Conservation (phyloP, 306 rosid species). For the Trichosanthes cucumerina region DNA sequence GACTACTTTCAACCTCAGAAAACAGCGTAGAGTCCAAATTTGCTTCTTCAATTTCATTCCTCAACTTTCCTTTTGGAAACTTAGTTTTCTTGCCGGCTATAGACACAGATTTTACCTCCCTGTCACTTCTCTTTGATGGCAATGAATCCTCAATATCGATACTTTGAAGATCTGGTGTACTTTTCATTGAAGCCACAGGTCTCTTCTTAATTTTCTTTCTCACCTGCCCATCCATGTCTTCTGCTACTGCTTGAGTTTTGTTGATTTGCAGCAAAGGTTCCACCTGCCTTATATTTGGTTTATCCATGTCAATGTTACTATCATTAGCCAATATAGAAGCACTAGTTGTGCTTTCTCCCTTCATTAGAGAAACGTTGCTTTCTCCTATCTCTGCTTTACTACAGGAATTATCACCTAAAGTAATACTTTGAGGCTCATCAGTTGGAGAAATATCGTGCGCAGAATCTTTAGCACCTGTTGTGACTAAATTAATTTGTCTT, state of each 20-base stretch:
- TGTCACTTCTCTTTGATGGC: neutral
- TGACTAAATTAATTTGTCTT: slow-evolving; percentile 6
- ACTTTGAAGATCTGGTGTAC: slow-evolving; percentile 20
- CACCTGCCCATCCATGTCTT: slow-evolving; percentile 23
- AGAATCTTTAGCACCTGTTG: slow-evolving; percentile 18
- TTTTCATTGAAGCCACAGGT: slow-evolving; percentile 21
- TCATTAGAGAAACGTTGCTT: slow-evolving; percentile 25
- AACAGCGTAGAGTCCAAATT: neutral
- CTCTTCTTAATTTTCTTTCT: slow-evolving; percentile 39
- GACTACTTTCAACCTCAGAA: slow-evolving; percentile 5
- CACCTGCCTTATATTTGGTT: slow-evolving; percentile 11
- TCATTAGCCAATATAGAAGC: slow-evolving; percentile 4
- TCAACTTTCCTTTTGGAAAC: neutral
- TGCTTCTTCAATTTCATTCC: neutral
- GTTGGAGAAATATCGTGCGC: slow-evolving; percentile 14
- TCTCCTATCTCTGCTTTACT: slow-evolving; percentile 23
- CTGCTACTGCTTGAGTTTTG: slow-evolving; percentile 23
- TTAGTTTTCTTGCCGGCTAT: neutral
- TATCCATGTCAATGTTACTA: neutral
- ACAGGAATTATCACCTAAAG: slow-evolving; percentile 19
- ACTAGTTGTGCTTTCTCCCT: slow-evolving; percentile 17
- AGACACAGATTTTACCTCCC: neutral
- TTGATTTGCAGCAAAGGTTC: slow-evolving; percentile 21
- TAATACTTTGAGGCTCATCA: slow-evolving; percentile 25
- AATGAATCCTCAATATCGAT: slow-evolving; percentile 15